Percentiles rank a stretch among this genome's conserved stretches.
phyloP scores from a whole-genome alignment of 202 grass and related monocot species.

The Thinopyrum obtusiflorum region DNA sequence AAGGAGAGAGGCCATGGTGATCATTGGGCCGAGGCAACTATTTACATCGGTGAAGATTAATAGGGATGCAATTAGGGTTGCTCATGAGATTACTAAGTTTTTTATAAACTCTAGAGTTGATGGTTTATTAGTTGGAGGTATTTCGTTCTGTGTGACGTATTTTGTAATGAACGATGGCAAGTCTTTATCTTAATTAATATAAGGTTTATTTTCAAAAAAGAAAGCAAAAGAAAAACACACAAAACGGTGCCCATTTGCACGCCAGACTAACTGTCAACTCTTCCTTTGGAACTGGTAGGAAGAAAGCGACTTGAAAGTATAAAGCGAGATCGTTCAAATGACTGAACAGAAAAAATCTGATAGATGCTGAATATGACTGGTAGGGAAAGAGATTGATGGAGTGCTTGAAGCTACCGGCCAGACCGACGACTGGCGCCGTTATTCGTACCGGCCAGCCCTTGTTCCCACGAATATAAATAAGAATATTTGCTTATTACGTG shows the following conservation, averaged over 20 bases:
- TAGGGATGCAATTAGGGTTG: too few species aligned
- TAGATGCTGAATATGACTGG: neutral
- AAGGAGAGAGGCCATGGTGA: too few species aligned
- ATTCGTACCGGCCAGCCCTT: constrained; percentile 8
- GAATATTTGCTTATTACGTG: neutral
- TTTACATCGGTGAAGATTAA: too few species aligned
- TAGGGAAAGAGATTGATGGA: neutral
- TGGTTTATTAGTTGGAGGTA: too few species aligned
- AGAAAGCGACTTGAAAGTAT: neutral
- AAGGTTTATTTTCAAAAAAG: too few species aligned
- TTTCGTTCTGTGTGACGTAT: too few species aligned
- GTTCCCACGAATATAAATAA: neutral
- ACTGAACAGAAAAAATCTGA: neutral
- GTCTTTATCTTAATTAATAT: too few species aligned
- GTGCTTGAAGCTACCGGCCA: neutral
- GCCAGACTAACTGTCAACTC: neutral
- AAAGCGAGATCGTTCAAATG: neutral
- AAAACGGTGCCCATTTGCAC: neutral
- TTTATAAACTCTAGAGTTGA: too few species aligned
- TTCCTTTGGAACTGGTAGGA: neutral
- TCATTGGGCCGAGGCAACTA: too few species aligned
- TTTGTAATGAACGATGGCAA: too few species aligned
- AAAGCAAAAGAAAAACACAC: neutral
- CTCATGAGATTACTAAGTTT: too few species aligned
- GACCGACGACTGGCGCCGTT: constrained; percentile 1